Evolutionary conservation across 768 basidiomycete genomes (phyloP).

Genomic region (Panus rudis): DNA sequence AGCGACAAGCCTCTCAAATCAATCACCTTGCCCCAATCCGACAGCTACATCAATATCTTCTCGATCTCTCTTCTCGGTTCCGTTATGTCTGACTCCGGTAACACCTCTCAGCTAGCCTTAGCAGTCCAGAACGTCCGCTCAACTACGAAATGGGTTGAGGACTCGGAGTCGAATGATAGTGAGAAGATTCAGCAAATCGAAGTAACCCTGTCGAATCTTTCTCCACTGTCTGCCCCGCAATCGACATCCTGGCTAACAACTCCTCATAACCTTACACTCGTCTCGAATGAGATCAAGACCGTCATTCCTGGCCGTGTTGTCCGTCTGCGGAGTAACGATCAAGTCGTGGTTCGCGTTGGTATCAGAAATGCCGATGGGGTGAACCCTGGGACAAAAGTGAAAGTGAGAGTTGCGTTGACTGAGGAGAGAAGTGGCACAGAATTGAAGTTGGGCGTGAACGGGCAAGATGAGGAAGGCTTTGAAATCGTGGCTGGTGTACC

Average conservation of each 20-base stretch:
- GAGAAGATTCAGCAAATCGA: conserved; percentile 41
- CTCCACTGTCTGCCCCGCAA: conserved; percentile 31
- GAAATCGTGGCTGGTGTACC: conserved; percentile 30
- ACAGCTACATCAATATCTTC: conserved; percentile 30
- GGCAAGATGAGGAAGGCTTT: too few species aligned
- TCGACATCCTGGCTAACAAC: conserved; percentile 22
- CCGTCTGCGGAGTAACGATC: conserved; percentile 46
- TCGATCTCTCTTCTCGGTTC: conserved; percentile 30
- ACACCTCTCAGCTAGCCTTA: conserved; percentile 22
- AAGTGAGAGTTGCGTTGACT: conserved; percentile 29
- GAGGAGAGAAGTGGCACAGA: too few species aligned
- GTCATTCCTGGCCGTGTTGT: conserved; percentile 33
- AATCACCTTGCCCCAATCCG: conserved; percentile 35
- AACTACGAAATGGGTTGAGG: conserved; percentile 39
- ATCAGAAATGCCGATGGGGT: conserved; percentile 25
- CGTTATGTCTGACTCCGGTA: neutral
- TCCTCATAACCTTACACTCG: conserved; percentile 11
- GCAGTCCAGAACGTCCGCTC: conserved; percentile 38
- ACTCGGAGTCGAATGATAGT: conserved; percentile 10
- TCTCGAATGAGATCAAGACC: conserved; percentile 28
- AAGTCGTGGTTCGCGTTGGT: conserved; percentile 41
- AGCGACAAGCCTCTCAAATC: conserved; percentile 27
- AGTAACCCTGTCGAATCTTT: conserved; percentile 45
- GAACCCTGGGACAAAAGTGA: conserved; percentile 1
- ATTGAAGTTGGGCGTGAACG: conserved; percentile 23